These are phyloP conservation scores for Colletotrichum zoysiae DNA, from an alignment of 2,329 filamentous ascomycete species.

Conservation along the genomic window DNA sequence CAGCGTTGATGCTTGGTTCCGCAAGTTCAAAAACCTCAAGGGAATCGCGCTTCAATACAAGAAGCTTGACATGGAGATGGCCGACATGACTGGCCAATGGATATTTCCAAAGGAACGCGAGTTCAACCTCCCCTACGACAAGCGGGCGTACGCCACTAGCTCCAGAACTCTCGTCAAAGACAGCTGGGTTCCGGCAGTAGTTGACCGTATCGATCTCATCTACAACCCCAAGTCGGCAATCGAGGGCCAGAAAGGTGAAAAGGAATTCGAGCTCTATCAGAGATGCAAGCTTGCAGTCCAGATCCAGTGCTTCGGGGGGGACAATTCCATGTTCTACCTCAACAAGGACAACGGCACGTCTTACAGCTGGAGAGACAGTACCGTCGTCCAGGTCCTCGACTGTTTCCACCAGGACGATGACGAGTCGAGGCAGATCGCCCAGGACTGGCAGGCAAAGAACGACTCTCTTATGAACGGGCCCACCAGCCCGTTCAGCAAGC, in stretches of 20 bases:
- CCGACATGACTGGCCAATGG: slow-evolving; percentile 58
- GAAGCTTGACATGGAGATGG: slow-evolving; percentile 57
- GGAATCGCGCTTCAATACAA: slow-evolving; percentile 50
- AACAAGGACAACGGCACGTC: slow-evolving; percentile 53
- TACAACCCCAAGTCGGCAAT: background rate
- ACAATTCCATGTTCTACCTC: slow-evolving; percentile 55
- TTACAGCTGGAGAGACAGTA: background rate
- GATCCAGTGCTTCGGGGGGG: slow-evolving; percentile 59
- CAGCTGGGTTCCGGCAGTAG: background rate
- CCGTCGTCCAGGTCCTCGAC: background rate
- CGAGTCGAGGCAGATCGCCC: background rate
- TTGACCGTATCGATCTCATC: background rate
- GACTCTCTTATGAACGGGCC: background rate
- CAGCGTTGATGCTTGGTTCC: slow-evolving; percentile 48
- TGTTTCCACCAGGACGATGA: background rate
- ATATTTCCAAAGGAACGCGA: slow-evolving; percentile 60
- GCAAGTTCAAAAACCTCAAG: background rate
- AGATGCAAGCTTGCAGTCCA: slow-evolving; percentile 58
- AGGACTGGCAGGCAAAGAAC: background rate
- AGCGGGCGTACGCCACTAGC: slow-evolving; percentile 60
- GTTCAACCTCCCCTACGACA: slow-evolving; percentile 62
- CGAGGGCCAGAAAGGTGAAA: background rate
- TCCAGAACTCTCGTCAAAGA: background rate
- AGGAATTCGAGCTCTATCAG: slow-evolving; percentile 13
- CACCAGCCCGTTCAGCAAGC: background rate